phyloP scores from a whole-genome alignment of 805 yeast species.

The Candida easanensis region DNA sequence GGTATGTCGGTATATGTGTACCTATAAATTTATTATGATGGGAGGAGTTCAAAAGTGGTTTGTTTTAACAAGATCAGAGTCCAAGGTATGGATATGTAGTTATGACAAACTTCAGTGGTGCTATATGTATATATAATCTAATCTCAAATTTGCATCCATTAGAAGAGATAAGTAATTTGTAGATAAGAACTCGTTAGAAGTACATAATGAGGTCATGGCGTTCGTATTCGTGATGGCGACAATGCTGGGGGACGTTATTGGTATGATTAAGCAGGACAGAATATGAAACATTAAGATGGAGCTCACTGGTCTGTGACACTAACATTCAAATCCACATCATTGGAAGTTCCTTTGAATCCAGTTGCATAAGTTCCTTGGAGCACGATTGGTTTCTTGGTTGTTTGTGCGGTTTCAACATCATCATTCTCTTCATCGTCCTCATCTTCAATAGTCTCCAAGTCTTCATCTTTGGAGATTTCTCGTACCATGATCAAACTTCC shows the following conservation, averaged over 20 bases:
- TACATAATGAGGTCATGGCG: too few relatives aligned
- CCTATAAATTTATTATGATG: slow-evolving; percentile 1
- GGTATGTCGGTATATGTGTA: not conserved
- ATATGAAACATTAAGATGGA: too few relatives aligned
- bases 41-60: slow-evolving; percentile 4
- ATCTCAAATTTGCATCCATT: too few relatives aligned
- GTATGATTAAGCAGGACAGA: too few relatives aligned
- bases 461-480: slow-evolving; percentile 7
- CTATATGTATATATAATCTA: not conserved
- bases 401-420: not conserved
- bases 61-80: not conserved
- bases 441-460: slow-evolving; percentile 7
- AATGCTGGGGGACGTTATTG: too few relatives aligned
- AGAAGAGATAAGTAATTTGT: too few relatives aligned
- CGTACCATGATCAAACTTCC: slow-evolving; percentile 16
- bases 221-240: too few relatives aligned
- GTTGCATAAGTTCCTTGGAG: not conserved
- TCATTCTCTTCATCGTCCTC: slow-evolving; percentile 1
- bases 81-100: not conserved
- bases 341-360: not conserved
- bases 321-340: slow-evolving; percentile 2
- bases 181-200: too few relatives aligned
- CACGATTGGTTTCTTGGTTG: slow-evolving; percentile 1
- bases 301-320: not conserved
- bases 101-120: not conserved